Conservation (phyloP, 129 eudicot species). For the Centella asiatica region DNA sequence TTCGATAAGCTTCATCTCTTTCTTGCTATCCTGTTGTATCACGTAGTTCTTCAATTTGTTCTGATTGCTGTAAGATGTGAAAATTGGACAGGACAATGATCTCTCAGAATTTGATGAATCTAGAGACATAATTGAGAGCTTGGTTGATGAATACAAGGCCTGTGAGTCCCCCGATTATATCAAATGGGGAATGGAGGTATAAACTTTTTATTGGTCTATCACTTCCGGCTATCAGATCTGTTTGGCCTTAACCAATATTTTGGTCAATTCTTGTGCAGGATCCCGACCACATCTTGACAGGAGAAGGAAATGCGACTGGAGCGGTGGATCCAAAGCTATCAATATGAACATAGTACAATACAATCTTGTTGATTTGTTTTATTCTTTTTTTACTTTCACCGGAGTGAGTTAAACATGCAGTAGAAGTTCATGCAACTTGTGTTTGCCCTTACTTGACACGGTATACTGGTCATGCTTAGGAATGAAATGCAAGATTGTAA, state of each 20-base stretch:
- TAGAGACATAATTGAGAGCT: constrained; percentile 89
- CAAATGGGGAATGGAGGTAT: constrained; percentile 99
- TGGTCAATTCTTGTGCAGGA: constrained; percentile 35
- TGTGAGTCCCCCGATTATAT: constrained; percentile 97
- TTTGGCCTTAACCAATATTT: constrained; percentile 6
- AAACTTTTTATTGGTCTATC: not conserved
- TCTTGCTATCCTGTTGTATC: not conserved
- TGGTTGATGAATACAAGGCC: constrained; percentile 97
- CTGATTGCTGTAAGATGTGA: constrained; percentile 1
- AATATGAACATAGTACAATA: too few relatives aligned
- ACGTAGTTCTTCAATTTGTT: not conserved
- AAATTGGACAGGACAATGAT: constrained; percentile 73
- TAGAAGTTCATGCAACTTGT: too few relatives aligned
- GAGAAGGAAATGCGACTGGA: constrained; percentile 85
- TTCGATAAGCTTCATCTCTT: not conserved
- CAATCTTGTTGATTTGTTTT: too few relatives aligned
- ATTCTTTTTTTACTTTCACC: too few relatives aligned
- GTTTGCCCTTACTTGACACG: too few relatives aligned
- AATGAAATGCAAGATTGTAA: too few relatives aligned
- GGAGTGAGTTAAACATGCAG: too few relatives aligned
- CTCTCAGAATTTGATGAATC: constrained; percentile 94
- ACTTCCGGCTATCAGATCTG: not conserved
- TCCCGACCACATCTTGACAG: constrained; percentile 70
- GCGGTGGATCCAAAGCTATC: constrained; percentile 67
- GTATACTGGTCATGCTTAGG: too few relatives aligned